Conservation (phyloP, 352 stramenopile species). For the Globisporangium middletonii region DNA sequence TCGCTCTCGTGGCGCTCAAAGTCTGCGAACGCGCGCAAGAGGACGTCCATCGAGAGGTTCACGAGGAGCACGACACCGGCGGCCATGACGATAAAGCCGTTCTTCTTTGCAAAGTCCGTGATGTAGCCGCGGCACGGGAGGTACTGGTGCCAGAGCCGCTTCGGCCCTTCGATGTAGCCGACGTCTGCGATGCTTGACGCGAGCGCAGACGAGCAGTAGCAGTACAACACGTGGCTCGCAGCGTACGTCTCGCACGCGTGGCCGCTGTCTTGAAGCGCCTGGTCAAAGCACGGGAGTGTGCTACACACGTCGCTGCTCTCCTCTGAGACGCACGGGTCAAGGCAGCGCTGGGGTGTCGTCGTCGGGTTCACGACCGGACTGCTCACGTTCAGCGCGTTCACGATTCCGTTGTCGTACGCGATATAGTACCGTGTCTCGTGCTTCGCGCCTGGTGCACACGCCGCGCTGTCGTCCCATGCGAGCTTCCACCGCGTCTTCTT, state of each 20-base stretch:
- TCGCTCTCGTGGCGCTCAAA: constrained; percentile 79
- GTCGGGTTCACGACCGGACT: neutral
- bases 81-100: constrained; percentile 58
- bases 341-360: constrained; percentile 27
- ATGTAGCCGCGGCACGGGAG: constrained; percentile 60
- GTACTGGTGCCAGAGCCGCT: constrained; percentile 45
- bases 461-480: constrained; percentile 46
- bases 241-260: constrained; percentile 53
- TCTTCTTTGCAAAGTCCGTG: constrained; percentile 57
- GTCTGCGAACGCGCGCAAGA: constrained; percentile 52
- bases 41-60: constrained; percentile 67
- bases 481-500: constrained; percentile 34
- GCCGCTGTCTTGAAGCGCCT: constrained; percentile 20
- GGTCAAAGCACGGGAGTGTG: constrained; percentile 65
- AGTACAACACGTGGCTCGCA: constrained; percentile 60
- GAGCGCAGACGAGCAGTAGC: constrained; percentile 55
- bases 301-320: constrained; percentile 39
- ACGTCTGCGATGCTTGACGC: constrained; percentile 34
- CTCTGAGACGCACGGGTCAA: constrained; percentile 57
- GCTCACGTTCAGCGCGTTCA: neutral
- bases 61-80: constrained; percentile 66
- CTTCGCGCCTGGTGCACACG: constrained; percentile 20
- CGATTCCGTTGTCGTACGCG: constrained; percentile 48
- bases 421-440: constrained; percentile 42
- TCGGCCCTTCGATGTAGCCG: constrained; percentile 45